These are phyloP conservation scores for Russula sp. DNA, from an alignment of 768 basidiomycete species.

Conservation along the genomic window DNA sequence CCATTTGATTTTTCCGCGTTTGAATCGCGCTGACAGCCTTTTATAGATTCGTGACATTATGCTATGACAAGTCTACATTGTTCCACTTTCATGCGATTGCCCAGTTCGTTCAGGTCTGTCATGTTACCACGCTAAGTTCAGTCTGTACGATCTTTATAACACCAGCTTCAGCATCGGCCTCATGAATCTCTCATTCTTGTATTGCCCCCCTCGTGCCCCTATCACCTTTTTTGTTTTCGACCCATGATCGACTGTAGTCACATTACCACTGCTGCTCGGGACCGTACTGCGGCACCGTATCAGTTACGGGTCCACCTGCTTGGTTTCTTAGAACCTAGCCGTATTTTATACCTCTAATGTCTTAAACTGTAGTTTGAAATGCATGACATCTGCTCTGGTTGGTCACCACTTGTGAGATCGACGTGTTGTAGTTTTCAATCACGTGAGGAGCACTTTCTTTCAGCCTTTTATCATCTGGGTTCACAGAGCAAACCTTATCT, in stretches of 20 bases:
- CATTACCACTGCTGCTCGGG: not conserved
- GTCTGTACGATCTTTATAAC: not conserved
- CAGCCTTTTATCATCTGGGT: no score
- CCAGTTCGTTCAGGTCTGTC: not conserved
- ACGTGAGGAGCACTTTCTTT: not conserved
- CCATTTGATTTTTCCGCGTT: slow-evolving; percentile 1
- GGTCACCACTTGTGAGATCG: not conserved
- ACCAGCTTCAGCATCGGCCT: not conserved
- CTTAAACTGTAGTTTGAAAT: not conserved
- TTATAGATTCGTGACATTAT: slow-evolving; percentile 47
- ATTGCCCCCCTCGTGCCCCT: not conserved
- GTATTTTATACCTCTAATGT: slow-evolving; percentile 1
- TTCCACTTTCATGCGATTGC: not conserved
- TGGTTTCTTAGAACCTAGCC: slow-evolving; percentile 1
- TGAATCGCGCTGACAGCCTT: slow-evolving; percentile 15
- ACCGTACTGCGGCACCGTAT: not conserved
- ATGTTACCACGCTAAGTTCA: not conserved
- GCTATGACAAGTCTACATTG: slow-evolving; percentile 33
- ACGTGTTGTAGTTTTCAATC: not conserved
- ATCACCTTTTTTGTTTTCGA: not conserved
- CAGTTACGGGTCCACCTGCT: not conserved
- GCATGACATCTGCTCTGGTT: not conserved
- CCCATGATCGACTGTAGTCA: not conserved
- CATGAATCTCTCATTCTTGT: not conserved
- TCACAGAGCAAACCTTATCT: no score